A percentile compares a stretch with the other conserved stretches of the same genome.
Evolutionary conservation across 164 flowering plant species (phyloP).

Genomic region (Macadamia integrifolia): DNA sequence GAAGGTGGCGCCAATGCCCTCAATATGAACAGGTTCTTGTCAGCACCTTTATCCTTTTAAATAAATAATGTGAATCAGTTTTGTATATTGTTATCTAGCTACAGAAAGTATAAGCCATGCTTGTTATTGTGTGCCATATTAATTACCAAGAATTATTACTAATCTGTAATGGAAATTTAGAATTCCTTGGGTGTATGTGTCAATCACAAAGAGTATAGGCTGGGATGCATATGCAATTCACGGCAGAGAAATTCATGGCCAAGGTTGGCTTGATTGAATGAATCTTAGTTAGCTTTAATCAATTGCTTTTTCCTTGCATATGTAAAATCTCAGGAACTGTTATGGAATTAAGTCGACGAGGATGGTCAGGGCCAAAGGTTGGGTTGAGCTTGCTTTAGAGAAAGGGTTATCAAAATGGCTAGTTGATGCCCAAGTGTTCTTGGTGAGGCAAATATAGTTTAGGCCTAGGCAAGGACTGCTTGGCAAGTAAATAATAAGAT

Average conservation of each 20-base stretch:
- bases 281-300: background rate
- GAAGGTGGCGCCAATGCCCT: slow-evolving; percentile 98
- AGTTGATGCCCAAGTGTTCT: too few relatives aligned
- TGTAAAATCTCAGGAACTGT: background rate
- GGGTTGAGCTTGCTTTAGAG: too few relatives aligned
- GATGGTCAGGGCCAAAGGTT: too few relatives aligned
- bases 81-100: too few relatives aligned
- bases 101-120: too few relatives aligned
- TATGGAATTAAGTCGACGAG: background rate
- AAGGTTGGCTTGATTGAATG: background rate
- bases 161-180: background rate
- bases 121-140: too few relatives aligned
- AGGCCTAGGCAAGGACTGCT: too few relatives aligned
- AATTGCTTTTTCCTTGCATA: background rate
- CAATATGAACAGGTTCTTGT: slow-evolving; percentile 78
- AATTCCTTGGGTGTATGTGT: background rate
- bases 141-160: too few relatives aligned
- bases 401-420: too few relatives aligned
- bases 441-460: too few relatives aligned
- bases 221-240: background rate
- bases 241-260: background rate
- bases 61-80: background rate
- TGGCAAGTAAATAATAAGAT: too few relatives aligned
- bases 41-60: background rate
- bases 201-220: background rate